Percentiles rank a stretch among this genome's conserved stretches.
These are phyloP conservation scores for Fusarium torulosum DNA, from an alignment of 2,329 filamentous ascomycete genomes.

Conservation along the genomic window DNA sequence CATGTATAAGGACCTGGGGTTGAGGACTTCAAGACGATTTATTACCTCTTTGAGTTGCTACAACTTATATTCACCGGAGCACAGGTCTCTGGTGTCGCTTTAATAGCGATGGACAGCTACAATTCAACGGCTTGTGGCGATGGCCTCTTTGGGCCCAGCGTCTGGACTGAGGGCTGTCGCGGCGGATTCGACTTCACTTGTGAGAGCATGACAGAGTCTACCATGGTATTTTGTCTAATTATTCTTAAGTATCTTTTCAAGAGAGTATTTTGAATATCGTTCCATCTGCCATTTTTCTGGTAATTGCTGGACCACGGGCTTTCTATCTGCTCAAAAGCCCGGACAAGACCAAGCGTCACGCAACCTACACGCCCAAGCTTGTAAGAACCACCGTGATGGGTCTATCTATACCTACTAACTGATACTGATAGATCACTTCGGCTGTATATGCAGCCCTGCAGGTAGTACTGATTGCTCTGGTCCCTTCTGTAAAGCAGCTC, in stretches of 20 bases:
- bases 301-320: constrained; percentile 39
- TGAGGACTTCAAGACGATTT: neutral
- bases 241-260: constrained; percentile 47
- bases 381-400: constrained; percentile 9
- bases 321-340: constrained; percentile 43
- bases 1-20: constrained; percentile 2
- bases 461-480: constrained; percentile 45
- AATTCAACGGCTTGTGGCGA: constrained; percentile 49
- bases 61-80: neutral
- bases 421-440: constrained; percentile 37
- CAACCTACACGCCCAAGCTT: constrained; percentile 49
- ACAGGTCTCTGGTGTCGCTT: neutral
- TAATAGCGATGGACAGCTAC: constrained; percentile 35
- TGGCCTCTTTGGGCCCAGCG: constrained; percentile 49
- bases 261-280: constrained; percentile 47
- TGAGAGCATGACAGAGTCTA: constrained; percentile 13
- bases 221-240: constrained; percentile 10
- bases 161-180: constrained; percentile 48
- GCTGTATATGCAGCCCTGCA: constrained; percentile 44
- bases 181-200: constrained; percentile 52
- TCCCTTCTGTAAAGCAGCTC: constrained; percentile 43
- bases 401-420: neutral
- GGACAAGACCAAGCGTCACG: constrained; percentile 44
- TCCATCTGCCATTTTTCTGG: constrained; percentile 47
- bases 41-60: neutral